Percentiles rank a stretch among this genome's conserved stretches.
Conservation (phyloP, 1,284 basidiomycete genomes). For the Pisolithus thermaeus region DNA sequence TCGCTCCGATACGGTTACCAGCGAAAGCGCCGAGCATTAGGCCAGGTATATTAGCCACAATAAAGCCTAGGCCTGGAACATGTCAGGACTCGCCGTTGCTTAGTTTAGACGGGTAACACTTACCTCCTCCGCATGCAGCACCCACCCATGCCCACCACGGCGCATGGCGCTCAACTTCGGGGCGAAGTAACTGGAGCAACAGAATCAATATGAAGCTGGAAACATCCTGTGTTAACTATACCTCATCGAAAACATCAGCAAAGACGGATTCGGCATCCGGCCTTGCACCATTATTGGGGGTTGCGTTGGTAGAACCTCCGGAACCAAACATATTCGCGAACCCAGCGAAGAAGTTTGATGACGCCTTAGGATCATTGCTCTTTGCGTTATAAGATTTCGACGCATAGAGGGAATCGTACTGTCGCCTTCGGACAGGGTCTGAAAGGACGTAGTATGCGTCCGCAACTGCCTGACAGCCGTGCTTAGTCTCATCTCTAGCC, state of each 20-base stretch:
- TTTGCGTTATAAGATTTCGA: constrained; percentile 45
- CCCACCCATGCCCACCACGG: constrained; percentile 80
- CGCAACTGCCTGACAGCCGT: constrained; percentile 63
- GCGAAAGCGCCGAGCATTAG: constrained; percentile 73
- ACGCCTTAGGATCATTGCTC: constrained; percentile 59
- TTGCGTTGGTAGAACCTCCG: constrained; percentile 24
- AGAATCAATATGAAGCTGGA: constrained; percentile 1
- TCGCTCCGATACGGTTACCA: constrained; percentile 80
- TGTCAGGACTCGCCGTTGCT: constrained; percentile 13
- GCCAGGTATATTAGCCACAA: constrained; percentile 85
- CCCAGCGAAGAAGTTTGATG: constrained; percentile 71
- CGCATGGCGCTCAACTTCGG: constrained; percentile 64
- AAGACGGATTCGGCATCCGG: constrained; percentile 82
- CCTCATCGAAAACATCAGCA: constrained; percentile 87
- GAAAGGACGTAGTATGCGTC: constrained; percentile 97
- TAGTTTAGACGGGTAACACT: constrained; percentile 1
- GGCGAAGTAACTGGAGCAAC: constrained; percentile 55
- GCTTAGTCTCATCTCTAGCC: neutral
- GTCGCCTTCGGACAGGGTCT: constrained; percentile 68
- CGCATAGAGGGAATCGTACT: constrained; percentile 75
- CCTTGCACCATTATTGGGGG: constrained; percentile 35
- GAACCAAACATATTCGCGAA: constrained; percentile 67
- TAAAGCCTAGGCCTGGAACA: constrained; percentile 70
- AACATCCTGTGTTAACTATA: constrained; percentile 25
- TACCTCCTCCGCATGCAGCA: constrained; percentile 48